A percentile compares a stretch with the other conserved stretches of the same genome.
phyloP scores from a whole-genome alignment of 2,329 filamentous ascomycete genomes.

The Aureobasidium sp. region DNA sequence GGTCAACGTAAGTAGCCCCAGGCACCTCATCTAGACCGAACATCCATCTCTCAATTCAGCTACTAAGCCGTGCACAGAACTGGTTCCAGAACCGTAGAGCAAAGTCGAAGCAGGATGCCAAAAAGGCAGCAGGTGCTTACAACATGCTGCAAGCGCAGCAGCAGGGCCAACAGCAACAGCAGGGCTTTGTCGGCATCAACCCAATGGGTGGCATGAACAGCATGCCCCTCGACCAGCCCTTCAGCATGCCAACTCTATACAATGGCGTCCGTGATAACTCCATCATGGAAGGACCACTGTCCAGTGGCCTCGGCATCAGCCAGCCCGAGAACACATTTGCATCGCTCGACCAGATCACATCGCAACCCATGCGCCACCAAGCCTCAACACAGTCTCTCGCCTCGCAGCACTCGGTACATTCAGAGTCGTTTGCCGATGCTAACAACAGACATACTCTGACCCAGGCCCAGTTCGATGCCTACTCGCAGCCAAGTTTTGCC shows the following conservation, averaged over 20 bases:
- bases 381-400: conserved; percentile 7
- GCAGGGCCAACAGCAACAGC: conserved; percentile 15
- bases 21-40: no score
- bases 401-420: background rate
- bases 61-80: conserved; percentile 31
- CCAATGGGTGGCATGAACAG: conserved; percentile 14
- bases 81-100: conserved; percentile 48
- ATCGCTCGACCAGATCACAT: conserved; percentile 7
- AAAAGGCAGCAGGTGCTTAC: conserved; percentile 33
- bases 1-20: conserved; percentile 39
- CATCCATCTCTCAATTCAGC: no score
- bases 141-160: conserved; percentile 20
- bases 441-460: conserved; percentile 29
- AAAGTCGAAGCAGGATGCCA: conserved; percentile 45
- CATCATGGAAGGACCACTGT: conserved; percentile 14
- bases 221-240: conserved; percentile 27
- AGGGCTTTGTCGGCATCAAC: conserved; percentile 8
- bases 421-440: conserved; percentile 16
- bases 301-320: conserved; percentile 15
- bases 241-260: conserved; percentile 24
- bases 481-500: conserved; percentile 20
- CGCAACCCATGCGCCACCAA: background rate
- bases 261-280: conserved; percentile 23
- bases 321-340: background rate
- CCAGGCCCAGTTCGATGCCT: conserved; percentile 30